phyloP scores from a whole-genome alignment of 78 protist species.

The Paulinella micropora region DNA sequence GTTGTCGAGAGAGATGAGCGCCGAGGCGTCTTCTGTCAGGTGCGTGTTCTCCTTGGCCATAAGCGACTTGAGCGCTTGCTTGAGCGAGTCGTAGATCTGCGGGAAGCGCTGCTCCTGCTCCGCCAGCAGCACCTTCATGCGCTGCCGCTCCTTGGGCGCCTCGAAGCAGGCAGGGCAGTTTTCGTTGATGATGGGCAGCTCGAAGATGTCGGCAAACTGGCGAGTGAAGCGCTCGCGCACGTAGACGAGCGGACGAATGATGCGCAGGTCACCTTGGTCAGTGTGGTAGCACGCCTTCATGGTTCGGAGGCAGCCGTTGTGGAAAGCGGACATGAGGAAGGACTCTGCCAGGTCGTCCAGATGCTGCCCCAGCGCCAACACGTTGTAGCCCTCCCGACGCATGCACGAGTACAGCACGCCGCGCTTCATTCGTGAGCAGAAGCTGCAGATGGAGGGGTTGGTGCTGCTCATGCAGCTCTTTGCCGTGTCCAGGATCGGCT shows the following conservation, averaged over 20 bases:
- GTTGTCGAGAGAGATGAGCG: too few relatives aligned
- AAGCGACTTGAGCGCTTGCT: too few relatives aligned
- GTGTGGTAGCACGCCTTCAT: slow-evolving; percentile 45
- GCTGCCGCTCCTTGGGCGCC: slow-evolving; percentile 57
- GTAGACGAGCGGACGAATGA: slow-evolving; percentile 56
- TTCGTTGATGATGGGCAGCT: slow-evolving; percentile 60
- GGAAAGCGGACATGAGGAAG: slow-evolving; percentile 22
- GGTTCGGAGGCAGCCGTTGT: slow-evolving; percentile 29
- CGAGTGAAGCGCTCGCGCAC: slow-evolving; percentile 47
- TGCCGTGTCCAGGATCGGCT: background rate
- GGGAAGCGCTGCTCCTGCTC: slow-evolving; percentile 35
- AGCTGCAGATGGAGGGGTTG: slow-evolving; percentile 38
- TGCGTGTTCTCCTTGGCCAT: too few relatives aligned
- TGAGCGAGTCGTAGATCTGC: too few relatives aligned
- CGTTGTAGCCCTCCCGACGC: slow-evolving; percentile 59
- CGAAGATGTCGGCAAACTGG: slow-evolving; percentile 30
- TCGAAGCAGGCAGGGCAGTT: slow-evolving; percentile 73
- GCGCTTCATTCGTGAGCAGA: slow-evolving; percentile 58
- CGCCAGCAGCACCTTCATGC: slow-evolving; percentile 46
- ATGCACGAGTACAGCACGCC: slow-evolving; percentile 55
- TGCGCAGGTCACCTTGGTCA: slow-evolving; percentile 55
- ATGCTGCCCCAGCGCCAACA: slow-evolving; percentile 69
- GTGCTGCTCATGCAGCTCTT: background rate
- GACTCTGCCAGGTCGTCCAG: slow-evolving; percentile 31
- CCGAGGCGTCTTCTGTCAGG: too few relatives aligned